Conservation (phyloP, 208 protist species). For the Leishmania arabica region DNA sequence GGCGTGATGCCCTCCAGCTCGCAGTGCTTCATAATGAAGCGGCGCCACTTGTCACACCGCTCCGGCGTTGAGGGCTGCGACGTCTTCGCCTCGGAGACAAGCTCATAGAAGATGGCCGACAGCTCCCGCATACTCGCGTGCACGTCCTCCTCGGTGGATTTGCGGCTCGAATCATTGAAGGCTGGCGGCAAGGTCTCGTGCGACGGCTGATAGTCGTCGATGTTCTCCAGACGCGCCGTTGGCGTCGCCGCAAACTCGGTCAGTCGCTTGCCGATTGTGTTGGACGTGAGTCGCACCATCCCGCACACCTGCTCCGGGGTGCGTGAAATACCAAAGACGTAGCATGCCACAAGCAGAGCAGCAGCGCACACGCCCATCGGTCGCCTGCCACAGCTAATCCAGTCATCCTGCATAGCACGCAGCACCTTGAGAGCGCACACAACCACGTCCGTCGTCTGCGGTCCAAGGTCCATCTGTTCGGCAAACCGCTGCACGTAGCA, state of each 20-base stretch:
- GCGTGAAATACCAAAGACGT: constrained; percentile 80
- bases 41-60: constrained; percentile 77
- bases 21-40: constrained; percentile 76
- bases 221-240: constrained; percentile 66
- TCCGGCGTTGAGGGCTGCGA: constrained; percentile 73
- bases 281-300: constrained; percentile 80
- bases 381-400: constrained; percentile 88
- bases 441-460: constrained; percentile 61
- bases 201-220: constrained; percentile 78
- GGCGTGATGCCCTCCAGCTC: constrained; percentile 65
- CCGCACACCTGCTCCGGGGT: constrained; percentile 88
- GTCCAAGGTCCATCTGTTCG: constrained; percentile 82
- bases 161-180: constrained; percentile 55
- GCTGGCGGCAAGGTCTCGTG: constrained; percentile 69
- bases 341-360: constrained; percentile 87
- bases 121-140: constrained; percentile 75
- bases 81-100: constrained; percentile 84
- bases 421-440: constrained; percentile 90
- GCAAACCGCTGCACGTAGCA: constrained; percentile 88
- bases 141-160: constrained; percentile 66
- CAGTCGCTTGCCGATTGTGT: constrained; percentile 80
- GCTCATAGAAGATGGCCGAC: constrained; percentile 82
- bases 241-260: constrained; percentile 86
- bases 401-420: constrained; percentile 89
- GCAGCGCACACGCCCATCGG: constrained; percentile 91